These are phyloP conservation scores for Fusarium xylarioides DNA, from an alignment of 2,329 filamentous ascomycete genomes.

Conservation along the genomic window DNA sequence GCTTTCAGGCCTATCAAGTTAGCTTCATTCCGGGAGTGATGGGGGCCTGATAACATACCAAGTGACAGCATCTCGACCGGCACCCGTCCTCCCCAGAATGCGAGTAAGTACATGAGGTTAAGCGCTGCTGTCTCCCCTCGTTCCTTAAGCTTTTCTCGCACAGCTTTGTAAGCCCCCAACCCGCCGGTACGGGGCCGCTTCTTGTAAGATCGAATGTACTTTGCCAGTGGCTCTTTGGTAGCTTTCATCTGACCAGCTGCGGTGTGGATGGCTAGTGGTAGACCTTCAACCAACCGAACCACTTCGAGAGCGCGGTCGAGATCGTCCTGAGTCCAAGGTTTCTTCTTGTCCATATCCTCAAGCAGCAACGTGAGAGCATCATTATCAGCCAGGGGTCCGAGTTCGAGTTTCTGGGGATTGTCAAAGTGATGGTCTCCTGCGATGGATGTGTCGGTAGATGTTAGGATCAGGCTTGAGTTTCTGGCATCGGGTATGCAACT, in stretches of 20 bases:
- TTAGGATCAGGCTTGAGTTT: constrained; percentile 39
- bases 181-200: constrained; percentile 33
- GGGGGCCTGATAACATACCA: constrained; percentile 1
- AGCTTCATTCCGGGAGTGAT: background rate
- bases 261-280: constrained; percentile 35
- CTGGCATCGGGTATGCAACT: constrained; percentile 33
- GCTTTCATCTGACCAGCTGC: constrained; percentile 34
- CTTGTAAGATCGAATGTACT: constrained; percentile 38
- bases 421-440: constrained; percentile 37
- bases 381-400: constrained; percentile 27
- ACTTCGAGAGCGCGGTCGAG: constrained; percentile 30
- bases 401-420: constrained; percentile 37
- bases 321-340: constrained; percentile 36
- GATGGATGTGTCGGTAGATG: constrained; percentile 39
- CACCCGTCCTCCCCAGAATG: constrained; percentile 36
- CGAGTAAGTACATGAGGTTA: constrained; percentile 39
- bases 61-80: constrained; percentile 40
- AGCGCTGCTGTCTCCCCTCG: constrained; percentile 38
- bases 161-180: constrained; percentile 37
- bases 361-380: constrained; percentile 30
- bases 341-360: constrained; percentile 38
- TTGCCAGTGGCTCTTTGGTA: constrained; percentile 37
- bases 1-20: constrained; percentile 27
- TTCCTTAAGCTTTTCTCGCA: constrained; percentile 33
- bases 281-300: constrained; percentile 31